Evolutionary conservation across 345 rosid species (phyloP), one percentile per base, ranked within the genome.

Genomic region (Punica granatum): DNA sequence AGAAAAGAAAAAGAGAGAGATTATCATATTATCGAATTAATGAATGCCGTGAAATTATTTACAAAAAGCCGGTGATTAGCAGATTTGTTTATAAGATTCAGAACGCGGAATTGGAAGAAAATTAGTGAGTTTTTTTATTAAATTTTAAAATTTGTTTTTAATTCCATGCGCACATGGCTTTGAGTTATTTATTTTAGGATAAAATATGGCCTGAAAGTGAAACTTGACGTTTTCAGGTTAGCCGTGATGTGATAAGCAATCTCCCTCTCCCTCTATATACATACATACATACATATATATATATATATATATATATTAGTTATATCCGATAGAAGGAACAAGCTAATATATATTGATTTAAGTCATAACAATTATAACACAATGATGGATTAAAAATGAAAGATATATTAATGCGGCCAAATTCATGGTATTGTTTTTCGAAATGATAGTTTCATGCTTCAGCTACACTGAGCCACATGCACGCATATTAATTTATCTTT

Each of bases 391-490:
- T 19, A n/a, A n/a, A 8, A 19, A 48, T 48, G 54, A 48, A 9
- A 48, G 1, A 48, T 15, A 48, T 16, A 18, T 48, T 48, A 48
- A 48, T 48, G 8, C 19, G 19, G 26, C 21, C 54, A 21, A 48
- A 48, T 23, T 48, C 54, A 48, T 48, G 54, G 26, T 7, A 5
- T 48, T 19, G 13, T 12, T 12, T 43, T 43, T 15, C n/a, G n/a
- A 43, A 43, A 43, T 12, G 21, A 19, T 48, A 6, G n/a, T 48
- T 19, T 48, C 54, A 48, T 19, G 54, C 54, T 48, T 48, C 9
- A 48, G n/a, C 54, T 48, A n/a, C n/a, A 48, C 12, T 48, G 54
- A 48, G 54, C 23, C 54, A 48, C 54, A 48, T 48, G 54, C 54
- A 19, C 21, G 54, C 2, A 23, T 6, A 19, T 21, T 48, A 18